Evolutionary conservation across 176 grass and related monocot species (phyloP).

Genomic region (Eragrostis curvula): DNA sequence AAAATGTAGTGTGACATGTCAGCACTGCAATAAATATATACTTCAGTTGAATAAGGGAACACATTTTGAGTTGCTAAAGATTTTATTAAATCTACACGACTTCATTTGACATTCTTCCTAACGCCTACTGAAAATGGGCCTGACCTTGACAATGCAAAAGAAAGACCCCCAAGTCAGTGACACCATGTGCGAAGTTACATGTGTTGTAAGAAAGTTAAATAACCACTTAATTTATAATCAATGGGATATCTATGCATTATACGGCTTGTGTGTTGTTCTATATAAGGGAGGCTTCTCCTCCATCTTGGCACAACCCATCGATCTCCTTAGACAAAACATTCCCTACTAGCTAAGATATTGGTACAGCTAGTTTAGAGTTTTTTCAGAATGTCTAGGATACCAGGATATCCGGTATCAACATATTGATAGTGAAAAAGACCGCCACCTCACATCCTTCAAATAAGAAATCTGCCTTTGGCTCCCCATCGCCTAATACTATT

Average conservation of each 20-base stretch:
- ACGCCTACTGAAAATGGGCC: neutral
- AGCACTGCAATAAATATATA: no score
- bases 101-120: neutral
- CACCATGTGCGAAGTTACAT: neutral
- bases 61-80: no score
- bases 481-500: neutral
- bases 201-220: neutral
- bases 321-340: neutral
- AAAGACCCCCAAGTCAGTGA: neutral
- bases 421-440: neutral
- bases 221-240: no score
- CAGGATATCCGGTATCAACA: neutral
- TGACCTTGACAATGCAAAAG: neutral
- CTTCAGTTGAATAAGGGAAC: no score
- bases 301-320: neutral
- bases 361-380: neutral
- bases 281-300: neutral
- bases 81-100: neutral
- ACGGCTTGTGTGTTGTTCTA: neutral
- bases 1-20: no score
- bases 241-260: no score
- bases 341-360: neutral
- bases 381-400: neutral
- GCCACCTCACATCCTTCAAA: neutral
- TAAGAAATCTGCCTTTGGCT: conserved; percentile 8